Conservation (phyloP, 2,329 filamentous ascomycete species). For the Cryphonectria nitschkei region DNA sequence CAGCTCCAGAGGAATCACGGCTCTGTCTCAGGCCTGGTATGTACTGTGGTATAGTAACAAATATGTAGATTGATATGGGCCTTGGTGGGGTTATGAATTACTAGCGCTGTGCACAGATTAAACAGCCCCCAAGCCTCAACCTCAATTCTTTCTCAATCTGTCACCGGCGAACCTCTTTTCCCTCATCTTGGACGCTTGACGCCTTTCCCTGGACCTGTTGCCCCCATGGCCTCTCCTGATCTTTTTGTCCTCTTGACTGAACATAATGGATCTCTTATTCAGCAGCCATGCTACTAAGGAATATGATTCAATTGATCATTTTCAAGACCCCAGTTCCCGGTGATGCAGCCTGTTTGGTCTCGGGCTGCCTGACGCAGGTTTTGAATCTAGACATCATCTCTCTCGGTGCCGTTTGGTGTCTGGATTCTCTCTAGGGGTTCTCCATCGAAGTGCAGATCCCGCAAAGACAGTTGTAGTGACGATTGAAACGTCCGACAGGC, state of each 20-base stretch:
- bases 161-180: not conserved
- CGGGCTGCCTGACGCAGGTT: not conserved
- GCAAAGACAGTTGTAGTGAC: not conserved
- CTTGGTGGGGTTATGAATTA: not conserved
- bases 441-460: conserved; percentile 11
- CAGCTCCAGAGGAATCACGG: not conserved
- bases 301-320: not conserved
- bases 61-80: too few species aligned
- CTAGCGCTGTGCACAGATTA: not conserved
- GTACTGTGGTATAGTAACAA: not conserved
- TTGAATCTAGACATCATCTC: conserved; percentile 5
- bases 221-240: not conserved
- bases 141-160: not conserved
- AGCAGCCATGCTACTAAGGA: not conserved
- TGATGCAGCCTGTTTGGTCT: not conserved
- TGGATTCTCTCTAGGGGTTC: conserved; percentile 9
- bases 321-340: not conserved
- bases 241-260: not conserved
- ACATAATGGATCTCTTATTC: not conserved
- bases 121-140: not conserved
- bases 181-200: not conserved
- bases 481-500: not conserved
- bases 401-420: conserved; percentile 1
- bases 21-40: not conserved
- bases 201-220: not conserved